phyloP scores from a whole-genome alignment of 371 early-diverging fungal genomes.

The Lichtheimia hyalospora region DNA sequence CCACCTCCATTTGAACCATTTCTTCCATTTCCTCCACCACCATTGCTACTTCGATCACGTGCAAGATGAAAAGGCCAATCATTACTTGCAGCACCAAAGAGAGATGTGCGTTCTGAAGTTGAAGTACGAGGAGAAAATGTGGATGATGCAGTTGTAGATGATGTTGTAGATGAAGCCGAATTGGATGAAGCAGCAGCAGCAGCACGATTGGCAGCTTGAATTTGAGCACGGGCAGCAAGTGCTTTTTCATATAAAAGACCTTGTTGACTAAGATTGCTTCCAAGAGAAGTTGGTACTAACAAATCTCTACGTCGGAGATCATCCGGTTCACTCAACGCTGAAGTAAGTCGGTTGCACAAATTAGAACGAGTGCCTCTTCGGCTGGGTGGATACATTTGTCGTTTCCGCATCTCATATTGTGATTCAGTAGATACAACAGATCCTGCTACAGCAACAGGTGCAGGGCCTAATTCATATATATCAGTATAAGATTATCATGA shows the following conservation, averaged over 20 bases:
- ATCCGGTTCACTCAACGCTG: constrained; percentile 48
- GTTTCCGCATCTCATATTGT: constrained; percentile 35
- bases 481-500: background rate
- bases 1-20: no score
- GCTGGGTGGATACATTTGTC: constrained; percentile 32
- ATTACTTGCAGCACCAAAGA: background rate
- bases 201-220: constrained; percentile 30
- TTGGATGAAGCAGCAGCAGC: constrained; percentile 13
- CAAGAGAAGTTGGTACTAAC: constrained; percentile 23
- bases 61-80: constrained; percentile 44
- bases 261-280: constrained; percentile 26
- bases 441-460: constrained; percentile 19
- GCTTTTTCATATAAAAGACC: constrained; percentile 43
- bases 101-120: constrained; percentile 16
- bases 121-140: constrained; percentile 18
- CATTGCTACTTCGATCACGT: constrained; percentile 7
- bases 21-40: no score
- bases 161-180: constrained; percentile 14
- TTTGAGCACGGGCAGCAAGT: constrained; percentile 38
- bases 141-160: constrained; percentile 14
- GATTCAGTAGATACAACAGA: constrained; percentile 42
- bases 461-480: background rate
- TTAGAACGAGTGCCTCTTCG: constrained; percentile 22
- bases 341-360: constrained; percentile 25
- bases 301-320: constrained; percentile 38